These are phyloP conservation scores for Anisodus tanguticus DNA, from an alignment of 257 asterid genomes.

Conservation along the genomic window DNA sequence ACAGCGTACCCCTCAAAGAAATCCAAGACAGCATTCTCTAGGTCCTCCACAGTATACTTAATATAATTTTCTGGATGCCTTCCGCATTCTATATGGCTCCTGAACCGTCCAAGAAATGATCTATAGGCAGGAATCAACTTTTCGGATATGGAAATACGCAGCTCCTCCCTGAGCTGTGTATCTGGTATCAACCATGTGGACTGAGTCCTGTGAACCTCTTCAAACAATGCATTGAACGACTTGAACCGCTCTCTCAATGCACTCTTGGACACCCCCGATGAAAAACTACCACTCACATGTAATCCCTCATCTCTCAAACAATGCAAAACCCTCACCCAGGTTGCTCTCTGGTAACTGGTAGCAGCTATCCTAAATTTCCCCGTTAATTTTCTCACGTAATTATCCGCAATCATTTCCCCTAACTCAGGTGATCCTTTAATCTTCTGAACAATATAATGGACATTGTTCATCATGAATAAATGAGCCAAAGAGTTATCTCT, in stretches of 20 bases:
- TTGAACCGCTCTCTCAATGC: slow-evolving; percentile 52
- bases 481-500: slow-evolving; percentile 48
- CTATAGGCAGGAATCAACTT: slow-evolving; percentile 54
- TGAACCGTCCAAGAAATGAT: slow-evolving; percentile 53
- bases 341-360: slow-evolving; percentile 47
- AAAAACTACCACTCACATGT: slow-evolving; percentile 50
- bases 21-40: slow-evolving; percentile 49
- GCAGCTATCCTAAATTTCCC: slow-evolving; percentile 47
- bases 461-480: slow-evolving; percentile 56
- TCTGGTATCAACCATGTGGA: slow-evolving; percentile 56
- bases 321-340: slow-evolving; percentile 52
- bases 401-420: slow-evolving; percentile 51
- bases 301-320: slow-evolving; percentile 54
- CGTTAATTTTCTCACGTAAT: slow-evolving; percentile 42
- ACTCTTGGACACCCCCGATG: slow-evolving; percentile 52
- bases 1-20: slow-evolving; percentile 46
- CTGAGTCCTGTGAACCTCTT: slow-evolving; percentile 56
- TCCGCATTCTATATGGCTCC: slow-evolving; percentile 56
- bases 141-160: slow-evolving; percentile 46
- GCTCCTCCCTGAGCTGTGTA: slow-evolving; percentile 56
- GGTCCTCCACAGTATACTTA: slow-evolving; percentile 55
- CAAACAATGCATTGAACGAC: slow-evolving; percentile 55
- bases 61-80: slow-evolving; percentile 54
- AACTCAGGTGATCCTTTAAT: slow-evolving; percentile 45
- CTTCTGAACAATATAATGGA: slow-evolving; percentile 48